These are phyloP conservation scores for Pyrenophora seminiperda DNA, from an alignment of 2,329 filamentous ascomycete species.

Conservation along the genomic window DNA sequence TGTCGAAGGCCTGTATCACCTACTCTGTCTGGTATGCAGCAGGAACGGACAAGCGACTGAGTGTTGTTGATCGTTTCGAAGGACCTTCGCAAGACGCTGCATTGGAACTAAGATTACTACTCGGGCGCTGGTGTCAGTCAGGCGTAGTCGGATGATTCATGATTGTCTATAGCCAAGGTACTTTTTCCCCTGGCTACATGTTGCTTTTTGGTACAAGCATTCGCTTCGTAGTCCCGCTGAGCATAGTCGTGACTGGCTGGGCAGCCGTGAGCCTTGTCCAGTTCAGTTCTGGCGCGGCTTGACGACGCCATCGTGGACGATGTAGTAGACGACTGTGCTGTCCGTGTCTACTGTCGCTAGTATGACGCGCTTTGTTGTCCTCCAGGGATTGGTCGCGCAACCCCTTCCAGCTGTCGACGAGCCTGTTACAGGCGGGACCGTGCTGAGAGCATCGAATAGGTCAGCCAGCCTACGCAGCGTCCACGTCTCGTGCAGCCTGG, in stretches of 20 bases:
- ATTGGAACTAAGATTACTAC: constrained; percentile 66
- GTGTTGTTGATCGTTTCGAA: constrained; percentile 29
- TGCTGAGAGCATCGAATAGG: constrained; percentile 66
- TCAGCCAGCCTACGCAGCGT: constrained; percentile 67
- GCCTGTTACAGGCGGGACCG: constrained; percentile 50
- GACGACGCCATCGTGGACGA: constrained; percentile 84
- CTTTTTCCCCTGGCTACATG: too few relatives aligned
- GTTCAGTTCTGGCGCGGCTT: constrained; percentile 79
- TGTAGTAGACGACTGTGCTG: constrained; percentile 83
- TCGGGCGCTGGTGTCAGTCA: constrained; percentile 35
- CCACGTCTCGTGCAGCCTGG: constrained; percentile 75
- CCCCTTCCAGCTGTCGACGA: constrained; percentile 15
- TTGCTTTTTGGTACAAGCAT: not conserved
- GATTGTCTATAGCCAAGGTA: constrained; percentile 6
- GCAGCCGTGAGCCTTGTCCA: constrained; percentile 43
- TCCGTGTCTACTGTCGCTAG: constrained; percentile 77
- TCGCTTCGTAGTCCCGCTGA: not conserved
- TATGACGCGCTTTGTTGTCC: constrained; percentile 68
- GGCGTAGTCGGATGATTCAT: constrained; percentile 4
- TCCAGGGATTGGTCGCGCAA: constrained; percentile 47
- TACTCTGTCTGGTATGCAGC: constrained; percentile 61
- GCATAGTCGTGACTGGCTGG: not conserved
- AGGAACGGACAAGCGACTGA: not conserved
- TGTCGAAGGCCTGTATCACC: constrained; percentile 61
- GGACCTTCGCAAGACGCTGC: constrained; percentile 64